Conservation (phyloP, 2,329 filamentous ascomycete genomes). For the Sporothrix variecibatus region DNA sequence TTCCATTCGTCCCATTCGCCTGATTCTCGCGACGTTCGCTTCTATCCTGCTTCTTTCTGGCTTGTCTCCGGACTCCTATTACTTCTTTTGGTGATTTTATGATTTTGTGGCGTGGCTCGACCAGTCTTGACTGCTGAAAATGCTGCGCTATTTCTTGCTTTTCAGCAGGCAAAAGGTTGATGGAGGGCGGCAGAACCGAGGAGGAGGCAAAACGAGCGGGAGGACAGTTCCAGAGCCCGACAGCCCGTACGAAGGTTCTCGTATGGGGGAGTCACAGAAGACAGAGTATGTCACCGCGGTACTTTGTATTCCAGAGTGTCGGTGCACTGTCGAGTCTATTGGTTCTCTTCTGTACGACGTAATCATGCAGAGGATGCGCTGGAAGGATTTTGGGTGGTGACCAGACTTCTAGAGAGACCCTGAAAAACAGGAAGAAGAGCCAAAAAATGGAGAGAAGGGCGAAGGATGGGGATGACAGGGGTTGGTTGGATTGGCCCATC, state of each 20-base stretch:
- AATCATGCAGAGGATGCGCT: constrained; percentile 5
- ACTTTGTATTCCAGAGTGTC: neutral
- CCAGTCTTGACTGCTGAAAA: neutral
- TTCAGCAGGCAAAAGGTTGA: neutral
- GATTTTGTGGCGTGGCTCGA: neutral
- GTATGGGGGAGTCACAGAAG: neutral
- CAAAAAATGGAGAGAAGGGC: neutral
- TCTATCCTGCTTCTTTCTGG: neutral
- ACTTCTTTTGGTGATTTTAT: neutral
- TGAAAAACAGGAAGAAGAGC: neutral
- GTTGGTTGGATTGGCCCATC: constrained; percentile 1
- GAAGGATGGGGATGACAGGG: constrained; percentile 3
- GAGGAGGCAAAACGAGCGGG: neutral
- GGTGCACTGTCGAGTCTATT: neutral
- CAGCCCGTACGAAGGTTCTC: constrained; percentile 1
- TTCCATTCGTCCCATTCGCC: neutral
- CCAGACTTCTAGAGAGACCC: neutral
- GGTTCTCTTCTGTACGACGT: neutral
- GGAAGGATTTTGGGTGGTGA: neutral
- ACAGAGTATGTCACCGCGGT: neutral
- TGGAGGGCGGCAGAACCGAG: neutral
- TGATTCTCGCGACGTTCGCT: neutral
- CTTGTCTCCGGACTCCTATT: neutral
- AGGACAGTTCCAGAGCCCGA: neutral
- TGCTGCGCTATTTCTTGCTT: neutral